Evolutionary conservation across 2,329 filamentous ascomycete genomes (phyloP), one percentile per base, ranked within the genome.

Genomic region (Colletotrichum sansevieriae): DNA sequence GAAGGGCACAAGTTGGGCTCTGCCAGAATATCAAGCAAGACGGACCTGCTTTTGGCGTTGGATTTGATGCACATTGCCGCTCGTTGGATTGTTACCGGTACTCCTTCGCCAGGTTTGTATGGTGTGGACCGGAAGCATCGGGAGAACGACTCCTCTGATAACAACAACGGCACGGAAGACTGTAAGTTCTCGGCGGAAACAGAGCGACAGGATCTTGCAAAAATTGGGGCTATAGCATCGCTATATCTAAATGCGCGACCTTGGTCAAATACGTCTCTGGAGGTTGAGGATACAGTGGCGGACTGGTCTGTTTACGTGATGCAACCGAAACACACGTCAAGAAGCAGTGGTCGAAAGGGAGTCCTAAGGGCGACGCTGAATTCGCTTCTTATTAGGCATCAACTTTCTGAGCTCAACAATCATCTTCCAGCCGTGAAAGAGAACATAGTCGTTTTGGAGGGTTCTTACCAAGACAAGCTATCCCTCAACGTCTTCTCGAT

Each of bases 61-160:
- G 84, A 90, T 18, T 76, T 77, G 12, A 77, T 91, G n/a, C 80
- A 85, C 11, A 81, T 94, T 15, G 90, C 94, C 54, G 88, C 93
- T 18, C 88, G 92, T 10, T 98, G 95, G 95, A 89, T 97, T 4
- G 91, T 97, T 0, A 97, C 93, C 1, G 95, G 95, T 64, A 98
- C 95, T 0, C 95, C 95, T 2, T 94, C 94, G 0, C 91, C 90
- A 70, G 93, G 94, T 10, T 82, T 98, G 0, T 93, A 94, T 64
- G 94, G 95, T 0, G 86, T 94, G 4, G 76, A 78, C 37, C 57
- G 65, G 29, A 39, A 54, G 12, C 47, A 63, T 11, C 33, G 51
- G 20, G 33, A 10, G 25, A 56, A 67, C 29, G 35, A 35, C n/a
- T 46, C 41, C 33, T 18, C 11, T 9, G 22, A 39, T n/a, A 22